phyloP scores from a whole-genome alignment of 192 early-diverging fungal genomes.

The Backusella mclennaniae region DNA sequence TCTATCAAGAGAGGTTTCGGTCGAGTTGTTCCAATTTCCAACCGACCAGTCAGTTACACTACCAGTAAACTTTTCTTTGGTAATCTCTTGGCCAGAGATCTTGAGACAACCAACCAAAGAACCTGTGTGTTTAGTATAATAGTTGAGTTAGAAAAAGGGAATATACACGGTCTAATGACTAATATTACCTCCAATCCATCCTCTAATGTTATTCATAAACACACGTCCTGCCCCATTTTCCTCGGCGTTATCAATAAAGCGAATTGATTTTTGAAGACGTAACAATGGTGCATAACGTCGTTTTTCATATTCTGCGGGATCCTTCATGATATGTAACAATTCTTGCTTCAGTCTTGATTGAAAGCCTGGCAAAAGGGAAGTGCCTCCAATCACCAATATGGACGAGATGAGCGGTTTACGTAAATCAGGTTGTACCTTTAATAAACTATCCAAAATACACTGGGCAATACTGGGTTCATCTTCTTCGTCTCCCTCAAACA shows the following conservation, averaged over 20 bases:
- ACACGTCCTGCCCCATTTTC: constrained; percentile 45
- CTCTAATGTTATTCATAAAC: constrained; percentile 66
- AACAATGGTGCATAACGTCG: constrained; percentile 47
- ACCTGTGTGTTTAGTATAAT: constrained; percentile 29
- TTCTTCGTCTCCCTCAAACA: constrained; percentile 66
- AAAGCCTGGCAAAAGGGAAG: constrained; percentile 73
- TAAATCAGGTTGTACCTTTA: constrained; percentile 66
- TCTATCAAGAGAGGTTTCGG: constrained; percentile 8
- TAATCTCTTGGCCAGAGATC: constrained; percentile 65
- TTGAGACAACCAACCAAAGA: constrained; percentile 78
- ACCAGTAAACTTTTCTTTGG: constrained; percentile 64
- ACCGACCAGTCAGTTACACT: constrained; percentile 67
- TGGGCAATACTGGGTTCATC: constrained; percentile 60
- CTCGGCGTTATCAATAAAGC: constrained; percentile 51
- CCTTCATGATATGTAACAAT: constrained; percentile 50
- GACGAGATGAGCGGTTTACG: constrained; percentile 62
- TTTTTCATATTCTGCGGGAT: constrained; percentile 30
- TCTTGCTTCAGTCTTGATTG: constrained; percentile 59
- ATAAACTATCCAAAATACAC: constrained; percentile 54
- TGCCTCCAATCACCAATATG: constrained; percentile 77
- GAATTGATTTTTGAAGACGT: constrained; percentile 48
- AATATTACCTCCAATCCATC: constrained; percentile 73
- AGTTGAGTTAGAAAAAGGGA: background rate
- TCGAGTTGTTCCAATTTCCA: constrained; percentile 14
- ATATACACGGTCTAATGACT: background rate